Evolutionary conservation across 202 grass and related monocot genomes (phyloP).

Genomic region (Panicum virgatum): DNA sequence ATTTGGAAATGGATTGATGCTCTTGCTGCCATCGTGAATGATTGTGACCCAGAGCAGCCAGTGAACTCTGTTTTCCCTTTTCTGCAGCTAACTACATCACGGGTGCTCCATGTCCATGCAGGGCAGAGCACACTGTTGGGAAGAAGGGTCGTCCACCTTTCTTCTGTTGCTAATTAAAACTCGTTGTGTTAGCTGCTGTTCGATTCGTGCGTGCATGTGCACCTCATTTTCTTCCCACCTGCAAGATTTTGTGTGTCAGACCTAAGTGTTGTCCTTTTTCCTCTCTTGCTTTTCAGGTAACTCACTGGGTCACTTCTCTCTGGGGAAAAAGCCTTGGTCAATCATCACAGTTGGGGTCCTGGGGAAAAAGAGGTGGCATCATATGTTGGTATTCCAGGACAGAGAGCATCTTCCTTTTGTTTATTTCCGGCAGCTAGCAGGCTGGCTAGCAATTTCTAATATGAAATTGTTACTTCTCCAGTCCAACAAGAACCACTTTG

Average conservation of each 20-base stretch:
- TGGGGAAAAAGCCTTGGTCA: constrained; percentile 36
- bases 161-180: constrained; percentile 47
- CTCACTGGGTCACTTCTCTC: constrained; percentile 50
- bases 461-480: constrained; percentile 36
- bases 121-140: constrained; percentile 36
- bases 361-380: constrained; percentile 44
- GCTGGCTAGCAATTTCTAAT: constrained; percentile 41
- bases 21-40: constrained; percentile 45
- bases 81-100: constrained; percentile 41
- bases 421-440: constrained; percentile 36
- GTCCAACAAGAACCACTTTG: constrained; percentile 39
- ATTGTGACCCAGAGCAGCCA: constrained; percentile 20
- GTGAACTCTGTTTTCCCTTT: constrained; percentile 27
- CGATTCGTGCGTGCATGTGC: constrained; percentile 50
- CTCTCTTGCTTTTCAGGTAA: constrained; percentile 59
- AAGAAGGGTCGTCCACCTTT: constrained; percentile 23
- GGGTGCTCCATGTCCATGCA: constrained; percentile 48
- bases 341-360: constrained; percentile 56
- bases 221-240: constrained; percentile 54
- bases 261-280: constrained; percentile 32
- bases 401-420: constrained; percentile 54
- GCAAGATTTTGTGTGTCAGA: constrained; percentile 67
- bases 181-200: constrained; percentile 38
- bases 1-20: constrained; percentile 30
- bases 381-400: constrained; percentile 57